Conservation (phyloP, 163 green algal genomes). For the Chlorella variabilis region DNA sequence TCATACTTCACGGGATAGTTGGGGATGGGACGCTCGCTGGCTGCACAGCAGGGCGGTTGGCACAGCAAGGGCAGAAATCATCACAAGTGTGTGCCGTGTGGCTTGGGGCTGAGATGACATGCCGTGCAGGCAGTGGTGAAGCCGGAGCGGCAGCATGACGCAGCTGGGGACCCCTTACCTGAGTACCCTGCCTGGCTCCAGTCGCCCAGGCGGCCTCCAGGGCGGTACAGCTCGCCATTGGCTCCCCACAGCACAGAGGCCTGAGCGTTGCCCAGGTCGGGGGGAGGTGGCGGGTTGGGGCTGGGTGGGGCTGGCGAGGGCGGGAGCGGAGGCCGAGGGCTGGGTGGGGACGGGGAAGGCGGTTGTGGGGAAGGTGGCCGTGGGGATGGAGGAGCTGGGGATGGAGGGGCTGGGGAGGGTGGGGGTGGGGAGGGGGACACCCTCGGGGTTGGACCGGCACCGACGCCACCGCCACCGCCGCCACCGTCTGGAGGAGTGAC, state of each 20-base stretch:
- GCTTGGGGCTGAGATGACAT: no score
- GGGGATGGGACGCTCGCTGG: not conserved
- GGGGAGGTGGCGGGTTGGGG: not conserved
- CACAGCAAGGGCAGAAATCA: not conserved
- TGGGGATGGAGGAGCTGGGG: not conserved
- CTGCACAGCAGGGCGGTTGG: not conserved
- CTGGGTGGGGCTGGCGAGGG: not conserved
- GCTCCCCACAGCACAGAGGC: slow-evolving; percentile 12
- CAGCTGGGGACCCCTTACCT: not conserved
- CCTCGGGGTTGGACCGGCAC: not conserved
- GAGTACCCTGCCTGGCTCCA: slow-evolving; percentile 24
- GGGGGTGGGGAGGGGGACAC: not conserved
- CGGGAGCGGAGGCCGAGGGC: not conserved
- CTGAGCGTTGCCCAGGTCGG: not conserved
- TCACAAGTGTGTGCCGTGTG: no score
- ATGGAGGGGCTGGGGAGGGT: not conserved
- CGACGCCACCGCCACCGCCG: no score
- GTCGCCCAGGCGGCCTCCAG: slow-evolving; percentile 8
- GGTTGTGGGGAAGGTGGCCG: not conserved
- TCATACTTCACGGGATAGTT: slow-evolving; percentile 6
- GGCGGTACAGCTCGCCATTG: slow-evolving; percentile 18
- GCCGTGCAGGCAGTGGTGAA: not conserved
- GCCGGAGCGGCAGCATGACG: not conserved
- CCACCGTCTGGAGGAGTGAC: no score
- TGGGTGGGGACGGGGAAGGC: not conserved